Evolutionary conservation across 495 filamentous ascomycete genomes (phyloP).

Genomic region (Podospora pseudocomata): DNA sequence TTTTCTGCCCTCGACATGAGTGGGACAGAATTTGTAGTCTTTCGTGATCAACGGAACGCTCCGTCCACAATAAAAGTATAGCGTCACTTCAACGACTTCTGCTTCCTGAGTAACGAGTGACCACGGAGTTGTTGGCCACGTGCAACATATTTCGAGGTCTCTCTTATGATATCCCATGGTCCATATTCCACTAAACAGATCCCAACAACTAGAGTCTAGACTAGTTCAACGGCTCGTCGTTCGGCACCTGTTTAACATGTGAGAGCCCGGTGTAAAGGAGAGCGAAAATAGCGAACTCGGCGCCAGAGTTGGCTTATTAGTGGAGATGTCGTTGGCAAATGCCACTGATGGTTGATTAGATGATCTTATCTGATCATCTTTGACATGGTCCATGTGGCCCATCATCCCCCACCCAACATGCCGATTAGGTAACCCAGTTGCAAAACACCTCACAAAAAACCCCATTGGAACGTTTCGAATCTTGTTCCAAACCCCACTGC

Average conservation of each 20-base stretch:
- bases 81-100: no score
- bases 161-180: no score
- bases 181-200: no score
- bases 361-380: background rate
- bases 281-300: background rate
- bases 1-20: no score
- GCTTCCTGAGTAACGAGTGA: no score
- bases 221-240: background rate
- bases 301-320: background rate
- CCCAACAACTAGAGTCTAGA: background rate
- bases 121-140: no score
- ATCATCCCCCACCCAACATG: background rate
- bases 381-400: background rate
- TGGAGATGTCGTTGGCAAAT: background rate
- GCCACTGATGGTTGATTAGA: background rate
- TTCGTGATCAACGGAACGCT: no score
- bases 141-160: no score
- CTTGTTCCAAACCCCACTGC: background rate
- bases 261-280: background rate
- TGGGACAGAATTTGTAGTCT: no score
- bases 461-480: slow-evolving; percentile 2
- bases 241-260: background rate
- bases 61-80: no score
- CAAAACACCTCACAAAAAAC: background rate
- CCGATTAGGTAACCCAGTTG: background rate